Evolutionary conservation across 2,329 filamentous ascomycete genomes (phyloP).

Genomic region (Phialocephala subalpina): DNA sequence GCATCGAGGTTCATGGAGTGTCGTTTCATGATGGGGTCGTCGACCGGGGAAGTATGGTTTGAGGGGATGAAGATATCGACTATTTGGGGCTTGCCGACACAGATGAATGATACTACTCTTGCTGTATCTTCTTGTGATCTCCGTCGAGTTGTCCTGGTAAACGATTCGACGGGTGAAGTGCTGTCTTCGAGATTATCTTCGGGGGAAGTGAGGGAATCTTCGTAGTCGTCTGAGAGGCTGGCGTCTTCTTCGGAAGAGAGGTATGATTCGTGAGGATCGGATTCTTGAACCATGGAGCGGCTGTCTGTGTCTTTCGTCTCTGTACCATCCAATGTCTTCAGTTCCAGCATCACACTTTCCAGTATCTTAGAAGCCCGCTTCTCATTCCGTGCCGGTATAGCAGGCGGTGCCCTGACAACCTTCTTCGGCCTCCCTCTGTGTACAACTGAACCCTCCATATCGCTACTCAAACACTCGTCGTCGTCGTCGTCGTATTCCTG

Average conservation of each 20-base stretch:
- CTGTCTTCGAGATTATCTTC: slow-evolving; percentile 25
- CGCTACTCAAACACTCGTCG: slow-evolving; percentile 36
- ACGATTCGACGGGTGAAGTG: slow-evolving; percentile 17
- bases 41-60: slow-evolving; percentile 20
- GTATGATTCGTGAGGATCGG: slow-evolving; percentile 64
- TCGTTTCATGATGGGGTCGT: slow-evolving; percentile 11
- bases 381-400: slow-evolving; percentile 37
- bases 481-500: slow-evolving; percentile 32
- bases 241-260: slow-evolving; percentile 72
- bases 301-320: slow-evolving; percentile 28
- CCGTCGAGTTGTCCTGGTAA: slow-evolving; percentile 35
- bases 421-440: slow-evolving; percentile 35
- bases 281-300: slow-evolving; percentile 29
- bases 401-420: slow-evolving; percentile 32
- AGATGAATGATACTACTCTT: slow-evolving; percentile 65
- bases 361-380: slow-evolving; percentile 38
- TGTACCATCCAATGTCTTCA: slow-evolving; percentile 37
- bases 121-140: slow-evolving; percentile 61
- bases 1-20: slow-evolving; percentile 23
- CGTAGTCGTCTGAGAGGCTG: slow-evolving; percentile 68
- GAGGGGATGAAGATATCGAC: slow-evolving; percentile 33
- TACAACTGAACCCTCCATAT: slow-evolving; percentile 42
- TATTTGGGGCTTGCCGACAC: slow-evolving; percentile 62
- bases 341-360: slow-evolving; percentile 38
- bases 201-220: slow-evolving; percentile 59